Evolutionary conservation across 257 asterid species (phyloP).

Genomic region (Plantago elongata): DNA sequence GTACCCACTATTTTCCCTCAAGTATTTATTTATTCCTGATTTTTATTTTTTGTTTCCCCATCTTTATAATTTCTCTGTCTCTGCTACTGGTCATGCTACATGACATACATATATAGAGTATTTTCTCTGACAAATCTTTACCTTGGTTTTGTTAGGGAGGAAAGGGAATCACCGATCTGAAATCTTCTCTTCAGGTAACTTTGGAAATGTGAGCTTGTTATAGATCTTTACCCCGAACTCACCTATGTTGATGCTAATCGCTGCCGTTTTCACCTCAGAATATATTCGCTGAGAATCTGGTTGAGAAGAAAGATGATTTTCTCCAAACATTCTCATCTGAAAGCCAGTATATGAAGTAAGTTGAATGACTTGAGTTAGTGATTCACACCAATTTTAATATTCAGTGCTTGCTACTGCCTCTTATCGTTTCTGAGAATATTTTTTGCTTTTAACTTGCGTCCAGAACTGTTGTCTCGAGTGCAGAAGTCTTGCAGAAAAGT

Average conservation of each 20-base stretch:
- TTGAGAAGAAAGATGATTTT: conserved; percentile 74
- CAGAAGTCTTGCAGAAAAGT: conserved; percentile 41
- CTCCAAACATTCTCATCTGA: conserved; percentile 73
- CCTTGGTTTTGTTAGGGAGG: conserved; percentile 60
- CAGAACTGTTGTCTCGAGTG: conserved; percentile 60
- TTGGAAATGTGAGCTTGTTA: conserved; percentile 1
- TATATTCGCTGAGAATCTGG: conserved; percentile 81
- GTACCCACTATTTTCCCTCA: no score
- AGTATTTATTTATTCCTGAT: no score
- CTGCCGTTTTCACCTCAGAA: conserved; percentile 38
- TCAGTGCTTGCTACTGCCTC: conserved; percentile 5
- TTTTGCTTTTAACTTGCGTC: conserved; percentile 21
- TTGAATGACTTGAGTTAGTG: conserved; percentile 11
- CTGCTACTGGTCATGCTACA: no score
- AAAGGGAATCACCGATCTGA: conserved; percentile 84
- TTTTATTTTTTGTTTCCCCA: no score
- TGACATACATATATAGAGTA: no score
- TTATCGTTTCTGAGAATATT: conserved; percentile 8
- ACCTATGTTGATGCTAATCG: conserved; percentile 15
- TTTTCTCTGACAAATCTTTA: conserved; percentile 1
- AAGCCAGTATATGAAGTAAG: conserved; percentile 60
- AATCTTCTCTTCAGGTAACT: conserved; percentile 71
- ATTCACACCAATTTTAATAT: background rate
- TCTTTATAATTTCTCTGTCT: no score
- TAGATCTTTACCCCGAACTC: conserved; percentile 17